Evolutionary conservation across 1,139 yeast genomes (phyloP).

Genomic region (Suhomyces choctaworum): DNA sequence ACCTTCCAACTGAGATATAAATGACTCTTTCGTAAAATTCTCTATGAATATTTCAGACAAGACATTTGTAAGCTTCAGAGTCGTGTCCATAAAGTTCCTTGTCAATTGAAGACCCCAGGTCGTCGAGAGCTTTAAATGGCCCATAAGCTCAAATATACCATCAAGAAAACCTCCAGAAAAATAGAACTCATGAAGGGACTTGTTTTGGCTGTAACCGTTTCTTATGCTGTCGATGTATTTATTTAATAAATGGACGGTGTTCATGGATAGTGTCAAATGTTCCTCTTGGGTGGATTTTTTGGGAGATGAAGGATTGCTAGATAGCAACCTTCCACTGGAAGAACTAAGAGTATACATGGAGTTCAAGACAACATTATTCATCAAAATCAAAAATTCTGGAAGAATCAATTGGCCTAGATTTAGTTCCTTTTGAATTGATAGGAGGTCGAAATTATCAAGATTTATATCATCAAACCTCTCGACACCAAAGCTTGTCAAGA

Average conservation of each 20-base stretch:
- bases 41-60: conserved; percentile 37
- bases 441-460: conserved; percentile 5
- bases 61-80: conserved; percentile 25
- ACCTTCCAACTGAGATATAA: conserved; percentile 23
- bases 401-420: conserved; percentile 24
- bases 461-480: conserved; percentile 17
- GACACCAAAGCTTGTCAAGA: conserved; percentile 44
- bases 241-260: conserved; percentile 39
- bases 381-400: conserved; percentile 41
- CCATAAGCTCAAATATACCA: conserved; percentile 41
- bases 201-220: conserved; percentile 29
- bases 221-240: conserved; percentile 34
- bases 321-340: conserved; percentile 37
- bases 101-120: conserved; percentile 26
- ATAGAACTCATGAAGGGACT: conserved; percentile 26
- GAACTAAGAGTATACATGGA: conserved; percentile 35
- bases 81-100: conserved; percentile 24
- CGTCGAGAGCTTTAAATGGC: conserved; percentile 32
- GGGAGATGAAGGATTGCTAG: conserved; percentile 41
- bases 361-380: conserved; percentile 42
- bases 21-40: conserved; percentile 21
- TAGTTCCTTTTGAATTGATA: conserved; percentile 4
- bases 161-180: conserved; percentile 38
- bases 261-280: conserved; percentile 28
- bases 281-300: conserved; percentile 15